Conservation (phyloP, 2,329 filamentous ascomycete species). For the Huntiella savannae region DNA sequence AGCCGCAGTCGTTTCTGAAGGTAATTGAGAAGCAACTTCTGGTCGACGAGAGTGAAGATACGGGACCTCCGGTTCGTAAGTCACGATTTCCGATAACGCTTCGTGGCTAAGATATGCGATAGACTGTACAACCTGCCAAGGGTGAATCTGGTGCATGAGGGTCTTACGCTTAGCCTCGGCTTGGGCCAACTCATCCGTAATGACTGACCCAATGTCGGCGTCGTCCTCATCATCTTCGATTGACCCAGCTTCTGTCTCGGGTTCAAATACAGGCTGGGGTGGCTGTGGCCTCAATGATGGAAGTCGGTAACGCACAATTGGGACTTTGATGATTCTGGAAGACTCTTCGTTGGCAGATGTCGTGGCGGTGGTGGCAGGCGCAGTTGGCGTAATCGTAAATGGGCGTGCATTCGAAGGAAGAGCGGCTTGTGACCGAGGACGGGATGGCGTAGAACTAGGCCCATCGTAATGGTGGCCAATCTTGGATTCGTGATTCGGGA, state of each 20-base stretch:
- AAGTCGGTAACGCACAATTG: slow-evolving; percentile 21
- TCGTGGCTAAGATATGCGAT: slow-evolving; percentile 30
- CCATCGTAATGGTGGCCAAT: neutral
- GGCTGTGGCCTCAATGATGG: slow-evolving; percentile 20
- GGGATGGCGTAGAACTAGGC: neutral
- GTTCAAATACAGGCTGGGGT: slow-evolving; percentile 13
- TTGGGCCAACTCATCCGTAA: slow-evolving; percentile 33
- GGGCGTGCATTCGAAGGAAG: neutral
- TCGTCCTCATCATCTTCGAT: slow-evolving; percentile 27
- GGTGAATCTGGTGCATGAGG: slow-evolving; percentile 22
- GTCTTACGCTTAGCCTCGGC: slow-evolving; percentile 30
- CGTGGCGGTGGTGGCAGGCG: neutral
- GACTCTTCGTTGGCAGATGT: slow-evolving; percentile 3
- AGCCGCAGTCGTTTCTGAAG: neutral
- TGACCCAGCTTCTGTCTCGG: slow-evolving; percentile 6
- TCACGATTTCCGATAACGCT: slow-evolving; percentile 28
- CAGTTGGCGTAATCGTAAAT: neutral
- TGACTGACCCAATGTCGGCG: slow-evolving; percentile 38
- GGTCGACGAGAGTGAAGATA: slow-evolving; percentile 5
- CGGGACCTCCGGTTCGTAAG: slow-evolving; percentile 20
- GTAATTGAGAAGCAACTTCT: neutral
- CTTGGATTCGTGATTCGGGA: neutral
- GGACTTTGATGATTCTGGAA: slow-evolving; percentile 16
- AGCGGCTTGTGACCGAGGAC: neutral
- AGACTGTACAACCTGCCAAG: slow-evolving; percentile 25